phyloP scores from a whole-genome alignment of 352 stramenopile species.

The Phytophthora hybrid region DNA sequence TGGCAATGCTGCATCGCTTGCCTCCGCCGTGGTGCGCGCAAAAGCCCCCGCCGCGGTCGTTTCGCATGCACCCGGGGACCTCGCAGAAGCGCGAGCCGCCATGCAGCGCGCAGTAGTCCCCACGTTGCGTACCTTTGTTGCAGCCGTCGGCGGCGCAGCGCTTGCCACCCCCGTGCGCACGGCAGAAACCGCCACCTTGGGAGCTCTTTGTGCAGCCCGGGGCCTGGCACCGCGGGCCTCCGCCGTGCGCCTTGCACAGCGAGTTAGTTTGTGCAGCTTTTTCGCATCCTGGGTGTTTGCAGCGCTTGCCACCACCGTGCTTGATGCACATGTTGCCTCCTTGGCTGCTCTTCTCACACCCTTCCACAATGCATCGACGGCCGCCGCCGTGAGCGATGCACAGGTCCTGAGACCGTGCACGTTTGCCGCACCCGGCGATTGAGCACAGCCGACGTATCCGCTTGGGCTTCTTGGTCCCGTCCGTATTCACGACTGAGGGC shows the following conservation, averaged over 20 bases:
- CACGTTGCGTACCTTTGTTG: slow-evolving; percentile 87
- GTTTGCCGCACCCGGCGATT: slow-evolving; percentile 78
- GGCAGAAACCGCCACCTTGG: slow-evolving; percentile 81
- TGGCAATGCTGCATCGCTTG: slow-evolving; percentile 71
- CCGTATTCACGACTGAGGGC: slow-evolving; percentile 8
- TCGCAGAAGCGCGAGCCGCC: slow-evolving; percentile 84
- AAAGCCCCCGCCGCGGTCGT: slow-evolving; percentile 79
- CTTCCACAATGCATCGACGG: slow-evolving; percentile 73
- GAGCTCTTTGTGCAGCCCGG: slow-evolving; percentile 71
- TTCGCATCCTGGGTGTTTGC: slow-evolving; percentile 71
- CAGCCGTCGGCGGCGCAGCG: slow-evolving; percentile 82
- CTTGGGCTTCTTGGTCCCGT: slow-evolving; percentile 28
- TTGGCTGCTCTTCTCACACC: slow-evolving; percentile 81
- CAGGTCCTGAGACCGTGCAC: slow-evolving; percentile 82
- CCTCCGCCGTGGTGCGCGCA: slow-evolving; percentile 80
- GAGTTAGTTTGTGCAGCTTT: slow-evolving; percentile 85
- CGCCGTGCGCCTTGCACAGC: slow-evolving; percentile 83
- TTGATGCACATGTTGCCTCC: slow-evolving; percentile 87
- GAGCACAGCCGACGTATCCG: slow-evolving; percentile 64
- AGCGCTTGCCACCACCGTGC: slow-evolving; percentile 84
- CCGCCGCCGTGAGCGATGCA: slow-evolving; percentile 86
- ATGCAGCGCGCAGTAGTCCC: slow-evolving; percentile 85
- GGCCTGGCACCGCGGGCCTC: slow-evolving; percentile 78
- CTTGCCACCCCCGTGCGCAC: slow-evolving; percentile 86
- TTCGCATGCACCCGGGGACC: slow-evolving; percentile 76